These are phyloP conservation scores for Parsonsia alboflavescens DNA, from an alignment of 257 asterid species.

Conservation along the genomic window DNA sequence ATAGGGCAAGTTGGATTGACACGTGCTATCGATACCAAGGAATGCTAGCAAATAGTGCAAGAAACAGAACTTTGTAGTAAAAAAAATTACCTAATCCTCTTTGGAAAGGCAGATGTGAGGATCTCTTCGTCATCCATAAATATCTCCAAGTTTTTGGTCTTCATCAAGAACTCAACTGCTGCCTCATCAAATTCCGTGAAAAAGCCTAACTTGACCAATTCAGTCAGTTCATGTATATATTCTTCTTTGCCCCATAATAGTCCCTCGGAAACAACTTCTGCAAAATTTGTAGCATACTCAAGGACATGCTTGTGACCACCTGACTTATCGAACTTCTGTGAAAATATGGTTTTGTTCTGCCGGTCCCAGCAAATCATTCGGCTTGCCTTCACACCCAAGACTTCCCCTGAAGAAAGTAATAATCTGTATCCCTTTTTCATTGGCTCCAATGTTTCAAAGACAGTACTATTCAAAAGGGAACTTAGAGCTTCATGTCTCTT, in stretches of 20 bases:
- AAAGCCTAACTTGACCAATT: slow-evolving; percentile 31
- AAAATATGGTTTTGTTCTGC: slow-evolving; percentile 11
- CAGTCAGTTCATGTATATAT: slow-evolving; percentile 19
- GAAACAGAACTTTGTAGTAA: background rate
- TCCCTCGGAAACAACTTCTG: slow-evolving; percentile 29
- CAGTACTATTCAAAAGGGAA: slow-evolving; percentile 18
- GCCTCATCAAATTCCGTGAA: slow-evolving; percentile 31
- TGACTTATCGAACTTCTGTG: slow-evolving; percentile 21
- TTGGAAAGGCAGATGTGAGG: slow-evolving; percentile 23
- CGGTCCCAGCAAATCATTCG: slow-evolving; percentile 34
- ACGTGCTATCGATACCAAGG: too few relatives aligned
- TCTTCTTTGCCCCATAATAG: slow-evolving; percentile 28
- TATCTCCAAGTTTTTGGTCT: slow-evolving; percentile 27
- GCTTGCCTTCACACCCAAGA: slow-evolving; percentile 11
- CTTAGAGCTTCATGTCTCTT: slow-evolving; percentile 20
- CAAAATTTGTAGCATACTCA: slow-evolving; percentile 26
- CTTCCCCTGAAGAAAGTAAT: slow-evolving; percentile 27
- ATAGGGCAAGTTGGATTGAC: too few relatives aligned
- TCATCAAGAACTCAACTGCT: slow-evolving; percentile 32
- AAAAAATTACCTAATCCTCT: slow-evolving; percentile 14
- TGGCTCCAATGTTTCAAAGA: slow-evolving; percentile 16
- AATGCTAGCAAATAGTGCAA: background rate
- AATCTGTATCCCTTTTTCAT: slow-evolving; percentile 19
- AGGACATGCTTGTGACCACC: slow-evolving; percentile 17
- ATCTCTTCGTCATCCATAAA: slow-evolving; percentile 32